A percentile compares a stretch with the other conserved stretches of the same genome.
Evolutionary conservation across 2,329 filamentous ascomycete species (phyloP).

Genomic region (Fusarium sp.): DNA sequence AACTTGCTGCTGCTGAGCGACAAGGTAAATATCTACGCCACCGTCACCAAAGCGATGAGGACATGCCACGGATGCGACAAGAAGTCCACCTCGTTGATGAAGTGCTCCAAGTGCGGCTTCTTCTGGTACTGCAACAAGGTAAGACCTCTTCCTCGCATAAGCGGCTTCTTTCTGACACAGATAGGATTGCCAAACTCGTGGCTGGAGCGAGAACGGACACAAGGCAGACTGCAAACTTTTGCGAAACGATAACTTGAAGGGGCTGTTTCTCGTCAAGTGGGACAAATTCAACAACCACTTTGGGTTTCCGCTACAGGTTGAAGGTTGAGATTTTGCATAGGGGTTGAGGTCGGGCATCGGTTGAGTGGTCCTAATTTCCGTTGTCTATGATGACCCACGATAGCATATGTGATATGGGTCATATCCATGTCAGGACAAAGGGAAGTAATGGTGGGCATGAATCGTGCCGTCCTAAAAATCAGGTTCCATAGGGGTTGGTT

Average conservation of each 20-base stretch:
- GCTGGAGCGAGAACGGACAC: slow-evolving; percentile 28
- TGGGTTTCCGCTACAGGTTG: background rate
- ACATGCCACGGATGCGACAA: slow-evolving; percentile 36
- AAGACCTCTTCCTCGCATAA: background rate
- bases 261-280: slow-evolving; percentile 20
- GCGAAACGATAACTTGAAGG: slow-evolving; percentile 11
- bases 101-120: slow-evolving; percentile 23
- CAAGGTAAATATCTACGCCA: slow-evolving; percentile 10
- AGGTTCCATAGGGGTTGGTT: no score
- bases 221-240: slow-evolving; percentile 34
- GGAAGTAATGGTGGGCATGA: no score
- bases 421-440: no score
- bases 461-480: no score
- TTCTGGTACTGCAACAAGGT: slow-evolving; percentile 41
- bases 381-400: no score
- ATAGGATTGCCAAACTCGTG: slow-evolving; percentile 21
- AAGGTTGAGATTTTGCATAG: background rate
- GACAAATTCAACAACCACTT: background rate
- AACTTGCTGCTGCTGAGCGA: slow-evolving; percentile 29
- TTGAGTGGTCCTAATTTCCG: background rate
- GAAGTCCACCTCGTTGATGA: background rate
- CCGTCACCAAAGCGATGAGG: background rate
- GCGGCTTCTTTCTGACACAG: background rate
- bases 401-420: no score
- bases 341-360: background rate